Evolutionary conservation across 352 stramenopile species (phyloP).

Genomic region (Saprolegnia diclina): DNA sequence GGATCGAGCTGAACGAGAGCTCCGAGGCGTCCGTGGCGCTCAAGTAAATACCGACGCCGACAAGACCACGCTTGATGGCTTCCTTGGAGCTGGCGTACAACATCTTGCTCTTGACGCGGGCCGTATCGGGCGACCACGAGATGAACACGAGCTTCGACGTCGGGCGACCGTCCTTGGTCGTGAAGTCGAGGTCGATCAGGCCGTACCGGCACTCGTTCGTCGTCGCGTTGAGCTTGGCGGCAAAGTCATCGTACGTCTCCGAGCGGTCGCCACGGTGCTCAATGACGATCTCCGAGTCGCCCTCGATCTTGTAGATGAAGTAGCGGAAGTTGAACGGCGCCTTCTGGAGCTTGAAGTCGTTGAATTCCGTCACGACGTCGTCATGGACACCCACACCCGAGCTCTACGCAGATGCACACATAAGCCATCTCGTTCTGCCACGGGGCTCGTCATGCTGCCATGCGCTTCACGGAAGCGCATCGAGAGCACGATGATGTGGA

Average conservation of each 20-base stretch:
- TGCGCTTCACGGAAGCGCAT: neutral
- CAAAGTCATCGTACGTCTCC: conserved; percentile 88
- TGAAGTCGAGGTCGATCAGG: conserved; percentile 86
- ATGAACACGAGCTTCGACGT: conserved; percentile 90
- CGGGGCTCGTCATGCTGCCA: neutral
- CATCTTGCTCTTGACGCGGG: conserved; percentile 93
- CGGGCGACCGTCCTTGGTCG: conserved; percentile 82
- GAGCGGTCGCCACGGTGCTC: conserved; percentile 66
- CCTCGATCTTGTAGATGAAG: conserved; percentile 95
- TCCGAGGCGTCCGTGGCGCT: conserved; percentile 91
- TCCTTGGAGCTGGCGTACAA: conserved; percentile 94
- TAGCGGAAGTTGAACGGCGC: conserved; percentile 90
- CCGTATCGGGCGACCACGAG: conserved; percentile 92
- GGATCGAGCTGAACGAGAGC: conserved; percentile 70
- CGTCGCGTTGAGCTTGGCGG: conserved; percentile 59
- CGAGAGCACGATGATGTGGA: neutral
- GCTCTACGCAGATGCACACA: conserved; percentile 45
- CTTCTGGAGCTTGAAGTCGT: conserved; percentile 94
- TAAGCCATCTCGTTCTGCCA: neutral
- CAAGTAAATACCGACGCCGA: conserved; percentile 93
- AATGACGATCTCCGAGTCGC: conserved; percentile 91
- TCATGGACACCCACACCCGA: conserved; percentile 91
- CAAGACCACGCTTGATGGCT: conserved; percentile 90
- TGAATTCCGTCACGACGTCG: conserved; percentile 90
- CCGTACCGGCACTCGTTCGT: conserved; percentile 84